Evolutionary conservation across 495 filamentous ascomycete genomes (phyloP), one percentile per base, ranked within the genome.

Genomic region (Cenococcum geophilum): DNA sequence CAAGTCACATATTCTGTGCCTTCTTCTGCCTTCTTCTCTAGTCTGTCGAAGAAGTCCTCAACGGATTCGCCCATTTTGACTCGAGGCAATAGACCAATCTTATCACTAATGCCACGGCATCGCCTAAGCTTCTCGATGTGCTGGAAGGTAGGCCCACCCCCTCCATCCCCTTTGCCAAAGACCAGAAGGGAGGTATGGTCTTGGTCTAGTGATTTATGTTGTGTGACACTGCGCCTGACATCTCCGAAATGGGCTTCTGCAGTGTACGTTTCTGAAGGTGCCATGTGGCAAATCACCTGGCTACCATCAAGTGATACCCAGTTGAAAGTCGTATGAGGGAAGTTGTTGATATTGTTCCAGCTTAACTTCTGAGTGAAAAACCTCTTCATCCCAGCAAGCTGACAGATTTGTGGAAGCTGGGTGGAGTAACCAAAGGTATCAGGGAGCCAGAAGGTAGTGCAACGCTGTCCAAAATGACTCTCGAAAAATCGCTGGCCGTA

Each of bases 291-390:
- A 55, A 98, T 80, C 47, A 98, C 93, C 68, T 98, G 93, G 61
- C 88, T 95, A 18, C 92, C 92, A 70, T 98, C 93, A 25, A 96
- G 82, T 1, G 90, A 79, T 20, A 98, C 91, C 93, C 93, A 98
- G 68, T 93, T 93, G 79, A 98, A 98, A 0, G 93, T 97, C 1
- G 92, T 97, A 66, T 97, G 93, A 1, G 93, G 93, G 75, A 98
- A 98, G 60, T 88, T 95, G 77, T 98, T 97, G 78, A 98, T 97
- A 73, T 97, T 97, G 74, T 98, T 98, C 86, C 86, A 89, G 72
- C 85, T 88, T 40, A 98, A 81, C 75, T 98, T 98, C 74, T 98
- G 93, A 1, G 93, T 98, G 65, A 98, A 89, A 77, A 98, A 98
- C 34, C 93, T 83, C 57, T 79, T 87, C 93, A 98, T 98, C 42